Evolutionary conservation across 2,329 filamentous ascomycete species (phyloP).

Genomic region (Xylaria sp.): DNA sequence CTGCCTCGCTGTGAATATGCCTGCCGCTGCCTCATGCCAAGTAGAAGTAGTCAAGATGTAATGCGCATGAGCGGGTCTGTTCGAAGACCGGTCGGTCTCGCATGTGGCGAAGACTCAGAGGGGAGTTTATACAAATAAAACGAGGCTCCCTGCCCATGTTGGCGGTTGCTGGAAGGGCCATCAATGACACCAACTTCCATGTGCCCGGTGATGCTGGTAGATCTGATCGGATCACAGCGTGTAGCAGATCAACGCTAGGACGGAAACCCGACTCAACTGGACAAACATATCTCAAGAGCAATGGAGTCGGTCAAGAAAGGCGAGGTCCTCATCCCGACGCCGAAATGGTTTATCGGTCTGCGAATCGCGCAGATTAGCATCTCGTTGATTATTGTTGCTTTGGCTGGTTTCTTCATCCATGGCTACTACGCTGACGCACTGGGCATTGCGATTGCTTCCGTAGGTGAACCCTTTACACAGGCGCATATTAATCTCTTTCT

Average conservation of each 20-base stretch:
- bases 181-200: neutral
- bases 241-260: neutral
- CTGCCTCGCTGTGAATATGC: neutral
- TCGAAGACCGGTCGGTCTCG: constrained; percentile 7
- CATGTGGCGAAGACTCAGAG: constrained; percentile 1
- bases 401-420: constrained; percentile 56
- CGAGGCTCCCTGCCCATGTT: constrained; percentile 6
- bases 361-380: constrained; percentile 57
- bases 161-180: neutral
- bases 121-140: constrained; percentile 26
- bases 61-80: constrained; percentile 18
- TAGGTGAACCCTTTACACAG: constrained; percentile 46
- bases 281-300: neutral
- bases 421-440: constrained; percentile 54
- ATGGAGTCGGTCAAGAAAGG: constrained; percentile 45
- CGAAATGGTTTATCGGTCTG: constrained; percentile 57
- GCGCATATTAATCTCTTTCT: neutral
- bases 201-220: neutral
- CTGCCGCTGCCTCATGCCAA: constrained; percentile 9
- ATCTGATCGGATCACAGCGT: neutral
- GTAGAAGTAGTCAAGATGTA: neutral
- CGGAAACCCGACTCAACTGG: neutral
- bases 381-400: constrained; percentile 57
- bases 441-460: constrained; percentile 56
- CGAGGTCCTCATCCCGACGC: constrained; percentile 53